Evolutionary conservation across 768 basidiomycete genomes (phyloP).

Genomic region (Mycena pura): DNA sequence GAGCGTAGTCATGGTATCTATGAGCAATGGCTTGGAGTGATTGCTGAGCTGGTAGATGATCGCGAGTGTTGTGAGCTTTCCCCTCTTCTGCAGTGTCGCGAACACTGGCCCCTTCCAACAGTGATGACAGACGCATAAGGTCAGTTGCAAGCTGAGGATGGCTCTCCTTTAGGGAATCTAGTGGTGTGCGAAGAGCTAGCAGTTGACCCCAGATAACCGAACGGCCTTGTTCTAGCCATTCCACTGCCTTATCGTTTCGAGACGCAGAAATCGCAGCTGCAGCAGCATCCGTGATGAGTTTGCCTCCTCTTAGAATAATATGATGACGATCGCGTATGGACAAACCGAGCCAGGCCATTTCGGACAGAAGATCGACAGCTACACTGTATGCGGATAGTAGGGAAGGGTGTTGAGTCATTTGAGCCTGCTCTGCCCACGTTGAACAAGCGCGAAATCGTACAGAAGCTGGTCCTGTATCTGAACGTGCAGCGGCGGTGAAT

Average conservation of each 20-base stretch:
- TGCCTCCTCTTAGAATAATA: slow-evolving; percentile 1
- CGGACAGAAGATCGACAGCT: slow-evolving; percentile 25
- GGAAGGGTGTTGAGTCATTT: background rate
- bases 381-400: slow-evolving; percentile 14
- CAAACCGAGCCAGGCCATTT: slow-evolving; percentile 22
- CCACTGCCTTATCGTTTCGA: slow-evolving; percentile 19
- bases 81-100: background rate
- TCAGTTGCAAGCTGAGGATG: background rate
- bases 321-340: slow-evolving; percentile 18
- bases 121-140: background rate
- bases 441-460: background rate
- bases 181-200: slow-evolving; percentile 26
- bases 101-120: background rate
- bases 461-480: background rate
- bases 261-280: slow-evolving; percentile 2
- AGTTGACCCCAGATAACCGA: slow-evolving; percentile 30
- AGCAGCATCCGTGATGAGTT: background rate
- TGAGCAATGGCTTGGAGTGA: background rate
- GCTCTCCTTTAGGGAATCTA: slow-evolving; percentile 21
- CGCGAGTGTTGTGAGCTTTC: background rate
- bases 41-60: background rate
- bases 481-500: background rate
- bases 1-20: background rate
- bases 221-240: slow-evolving; percentile 34
- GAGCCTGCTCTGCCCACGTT: background rate